Evolutionary conservation across 345 rosid genomes (phyloP), one percentile per base, ranked within the genome.

Genomic region (Chamaenerion angustifolium): DNA sequence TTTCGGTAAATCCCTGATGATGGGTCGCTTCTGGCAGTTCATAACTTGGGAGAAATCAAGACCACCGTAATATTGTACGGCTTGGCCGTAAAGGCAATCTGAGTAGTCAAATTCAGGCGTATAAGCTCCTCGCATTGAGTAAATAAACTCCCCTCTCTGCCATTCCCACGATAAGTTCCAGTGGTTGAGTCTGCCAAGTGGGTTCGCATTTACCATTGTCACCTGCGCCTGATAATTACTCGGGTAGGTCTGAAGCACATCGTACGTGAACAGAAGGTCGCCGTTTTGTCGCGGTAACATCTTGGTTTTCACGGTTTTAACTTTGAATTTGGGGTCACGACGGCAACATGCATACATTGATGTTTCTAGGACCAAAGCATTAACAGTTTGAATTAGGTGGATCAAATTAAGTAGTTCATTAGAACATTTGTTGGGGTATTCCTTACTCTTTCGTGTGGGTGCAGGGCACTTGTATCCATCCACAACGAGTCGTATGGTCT

Each of bases 161-260:
- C 96, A 92, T 56, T 87, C 93, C 95, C 95, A 92, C 0, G 95
- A 84, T 12, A 92, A 23, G 69, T 87, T 87, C 98, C 96, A 92
- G 31, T 72, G 80, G 57, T 92, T 95, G 15, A 92, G 80, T 4
- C 85, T 69, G 17, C 98, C 96, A 2, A 87, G 56, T 0, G 93
- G 88, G 40, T 54, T 68, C 51, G 56, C 66, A 55, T 92, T 87
- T 60, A 84, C 86, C 8, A 84, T 74, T 3, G 96, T 92, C 15
- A 92, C 96, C 67, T 87, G 88, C 12, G 96, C 98, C 8, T 66
- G 70, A 59, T 92, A 92, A 70, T 76, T 92, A 59, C 68, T 70
- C 9, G 52, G 71, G 16, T 66, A 92, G 2, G 96, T 66, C 68
- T 80, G 75, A 3, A 80, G 59, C 12, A 92, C 74, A 52, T 92